Evolutionary conservation across 2,329 filamentous ascomycete genomes (phyloP).

Genomic region (Aaosphaeria arxii): DNA sequence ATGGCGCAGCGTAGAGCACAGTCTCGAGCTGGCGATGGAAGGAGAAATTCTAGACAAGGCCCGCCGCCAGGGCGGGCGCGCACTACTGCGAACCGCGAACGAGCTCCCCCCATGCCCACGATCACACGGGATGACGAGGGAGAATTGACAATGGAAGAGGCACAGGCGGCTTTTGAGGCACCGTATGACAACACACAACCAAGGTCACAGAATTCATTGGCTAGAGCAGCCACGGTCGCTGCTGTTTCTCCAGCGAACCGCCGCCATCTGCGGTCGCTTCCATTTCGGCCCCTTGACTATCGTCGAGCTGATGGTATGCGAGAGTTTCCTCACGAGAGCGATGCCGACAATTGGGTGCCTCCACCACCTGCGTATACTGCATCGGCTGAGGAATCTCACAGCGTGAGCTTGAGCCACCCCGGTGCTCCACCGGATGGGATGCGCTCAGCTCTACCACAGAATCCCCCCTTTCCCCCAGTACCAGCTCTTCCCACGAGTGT

Average conservation of each 20-base stretch:
- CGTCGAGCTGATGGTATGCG: conserved; percentile 66
- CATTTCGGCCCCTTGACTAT: conserved; percentile 57
- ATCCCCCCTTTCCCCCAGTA: conserved; percentile 16
- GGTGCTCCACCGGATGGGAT: conserved; percentile 22
- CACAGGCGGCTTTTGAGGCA: conserved; percentile 36
- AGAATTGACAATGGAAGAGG: conserved; percentile 32
- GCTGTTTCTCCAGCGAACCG: conserved; percentile 72
- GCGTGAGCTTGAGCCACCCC: conserved; percentile 36
- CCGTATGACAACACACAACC: conserved; percentile 41
- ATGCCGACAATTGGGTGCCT: conserved; percentile 85
- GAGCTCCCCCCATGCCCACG: conserved; percentile 11
- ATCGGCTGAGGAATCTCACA: conserved; percentile 46
- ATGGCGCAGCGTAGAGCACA: conserved; percentile 35
- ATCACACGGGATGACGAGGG: conserved; percentile 25
- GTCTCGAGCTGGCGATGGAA: conserved; percentile 10
- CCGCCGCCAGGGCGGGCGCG: conserved; percentile 25
- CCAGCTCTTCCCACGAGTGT: conserved; percentile 21
- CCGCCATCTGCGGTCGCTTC: conserved; percentile 59
- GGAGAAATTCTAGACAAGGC: conserved; percentile 25
- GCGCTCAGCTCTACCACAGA: conserved; percentile 1
- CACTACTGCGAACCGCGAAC: conserved; percentile 21
- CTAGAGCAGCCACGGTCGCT: conserved; percentile 44
- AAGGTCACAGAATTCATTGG: conserved; percentile 37
- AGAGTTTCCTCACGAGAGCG: conserved; percentile 79
- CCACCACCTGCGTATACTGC: conserved; percentile 78